Conservation (phyloP, 169 alveolate species). For the Plasmodium vivax region DNA sequence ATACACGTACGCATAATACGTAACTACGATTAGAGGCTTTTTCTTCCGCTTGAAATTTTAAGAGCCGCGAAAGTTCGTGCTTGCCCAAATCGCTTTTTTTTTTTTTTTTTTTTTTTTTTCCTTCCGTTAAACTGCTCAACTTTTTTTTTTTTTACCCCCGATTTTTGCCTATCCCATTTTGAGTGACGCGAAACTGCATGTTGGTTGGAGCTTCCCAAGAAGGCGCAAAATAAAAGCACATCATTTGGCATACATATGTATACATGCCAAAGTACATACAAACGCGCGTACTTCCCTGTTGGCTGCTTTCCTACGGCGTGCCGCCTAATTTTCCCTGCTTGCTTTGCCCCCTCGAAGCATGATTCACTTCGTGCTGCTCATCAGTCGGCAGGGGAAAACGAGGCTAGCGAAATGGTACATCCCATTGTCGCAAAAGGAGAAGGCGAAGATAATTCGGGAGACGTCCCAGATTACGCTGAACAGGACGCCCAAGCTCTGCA, state of each 20-base stretch:
- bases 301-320: background rate
- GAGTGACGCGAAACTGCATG: background rate
- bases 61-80: background rate
- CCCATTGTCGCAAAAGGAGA: constrained; percentile 87
- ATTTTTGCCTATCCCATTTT: background rate
- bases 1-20: background rate
- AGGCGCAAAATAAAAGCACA: background rate
- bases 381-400: constrained; percentile 97
- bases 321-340: background rate
- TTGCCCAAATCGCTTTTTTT: background rate
- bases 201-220: background rate
- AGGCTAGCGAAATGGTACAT: constrained; percentile 96
- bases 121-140: background rate
- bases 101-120: background rate
- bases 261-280: background rate
- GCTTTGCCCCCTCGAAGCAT: constrained; percentile 73
- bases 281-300: background rate
- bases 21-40: background rate
- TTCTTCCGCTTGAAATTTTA: background rate
- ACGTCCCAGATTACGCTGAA: constrained; percentile 92
- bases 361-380: constrained; percentile 96
- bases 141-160: background rate
- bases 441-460: constrained; percentile 90
- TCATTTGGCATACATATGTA: background rate
- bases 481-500: constrained; percentile 95